A percentile compares a stretch with the other conserved stretches of the same genome.
These are phyloP conservation scores for Gamarada debralockiae DNA, from an alignment of 495 filamentous ascomycete species.

Conservation along the genomic window DNA sequence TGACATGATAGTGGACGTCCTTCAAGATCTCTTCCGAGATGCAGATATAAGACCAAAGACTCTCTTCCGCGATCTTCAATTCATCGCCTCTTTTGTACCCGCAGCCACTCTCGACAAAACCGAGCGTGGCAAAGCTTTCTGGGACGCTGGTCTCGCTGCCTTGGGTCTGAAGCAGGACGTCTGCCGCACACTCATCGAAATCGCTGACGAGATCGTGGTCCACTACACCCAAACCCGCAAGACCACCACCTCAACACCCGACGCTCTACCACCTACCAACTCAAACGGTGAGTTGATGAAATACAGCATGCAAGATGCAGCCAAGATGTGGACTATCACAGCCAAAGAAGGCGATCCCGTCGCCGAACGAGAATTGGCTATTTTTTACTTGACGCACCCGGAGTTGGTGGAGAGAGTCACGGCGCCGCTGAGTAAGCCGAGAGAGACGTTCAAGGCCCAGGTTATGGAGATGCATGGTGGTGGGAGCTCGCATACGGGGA, in stretches of 20 bases:
- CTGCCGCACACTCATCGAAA: constrained; percentile 84
- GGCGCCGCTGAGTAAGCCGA: constrained; percentile 76
- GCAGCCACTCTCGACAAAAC: constrained; percentile 76
- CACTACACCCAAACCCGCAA: constrained; percentile 50
- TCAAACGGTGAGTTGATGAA: constrained; percentile 23
- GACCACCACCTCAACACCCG: constrained; percentile 28
- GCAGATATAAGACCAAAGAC: constrained; percentile 78
- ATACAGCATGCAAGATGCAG: constrained; percentile 79
- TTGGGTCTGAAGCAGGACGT: constrained; percentile 86
- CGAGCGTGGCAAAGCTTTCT: constrained; percentile 86
- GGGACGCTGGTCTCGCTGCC: constrained; percentile 87
- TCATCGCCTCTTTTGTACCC: constrained; percentile 89
- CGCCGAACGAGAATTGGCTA: constrained; percentile 91
- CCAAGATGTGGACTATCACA: constrained; percentile 88
- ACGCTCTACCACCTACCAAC: constrained; percentile 9
- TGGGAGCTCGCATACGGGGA: constrained; percentile 27
- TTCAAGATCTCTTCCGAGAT: constrained; percentile 77
- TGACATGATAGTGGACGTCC: constrained; percentile 74
- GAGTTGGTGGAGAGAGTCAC: constrained; percentile 82
- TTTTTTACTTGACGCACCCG: constrained; percentile 91
- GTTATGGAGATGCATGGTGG: constrained; percentile 63
- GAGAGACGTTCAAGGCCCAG: constrained; percentile 88
- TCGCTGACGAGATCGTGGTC: constrained; percentile 71
- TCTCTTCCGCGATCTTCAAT: constrained; percentile 92
- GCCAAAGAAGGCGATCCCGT: constrained; percentile 90